phyloP scores from a whole-genome alignment of 768 basidiomycete species.

The Terana coerulea region DNA sequence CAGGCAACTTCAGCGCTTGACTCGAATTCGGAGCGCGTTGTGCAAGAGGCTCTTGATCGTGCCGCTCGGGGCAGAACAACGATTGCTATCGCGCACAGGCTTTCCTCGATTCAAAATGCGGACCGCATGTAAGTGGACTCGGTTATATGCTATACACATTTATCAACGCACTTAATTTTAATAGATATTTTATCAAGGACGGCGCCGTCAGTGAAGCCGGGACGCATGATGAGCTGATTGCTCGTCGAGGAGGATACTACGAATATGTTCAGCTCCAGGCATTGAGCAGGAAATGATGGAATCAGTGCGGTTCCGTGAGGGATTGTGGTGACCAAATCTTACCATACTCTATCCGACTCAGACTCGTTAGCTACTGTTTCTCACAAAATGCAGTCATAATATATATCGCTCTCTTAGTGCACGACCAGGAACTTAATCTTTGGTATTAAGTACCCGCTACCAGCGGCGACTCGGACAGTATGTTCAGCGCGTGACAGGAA shows the following conservation, averaged over 20 bases:
- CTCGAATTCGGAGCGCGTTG: slow-evolving; percentile 66
- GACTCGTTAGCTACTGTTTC: too few species aligned
- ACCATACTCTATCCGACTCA: too few species aligned
- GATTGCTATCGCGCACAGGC: slow-evolving; percentile 90
- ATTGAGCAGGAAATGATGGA: slow-evolving; percentile 24
- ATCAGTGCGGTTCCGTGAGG: too few species aligned
- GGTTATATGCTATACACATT: neutral
- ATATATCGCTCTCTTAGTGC: too few species aligned
- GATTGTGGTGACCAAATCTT: too few species aligned
- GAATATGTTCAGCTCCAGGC: slow-evolving; percentile 86
- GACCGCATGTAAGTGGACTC: slow-evolving; percentile 22
- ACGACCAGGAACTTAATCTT: too few species aligned
- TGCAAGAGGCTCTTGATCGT: slow-evolving; percentile 89
- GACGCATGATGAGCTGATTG: slow-evolving; percentile 79
- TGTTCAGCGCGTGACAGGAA: too few species aligned
- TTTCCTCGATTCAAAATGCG: slow-evolving; percentile 57
- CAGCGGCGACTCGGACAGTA: too few species aligned
- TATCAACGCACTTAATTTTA: too few species aligned
- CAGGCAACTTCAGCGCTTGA: slow-evolving; percentile 52
- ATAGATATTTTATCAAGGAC: slow-evolving; percentile 85
- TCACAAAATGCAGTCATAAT: too few species aligned
- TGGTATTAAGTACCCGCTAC: too few species aligned
- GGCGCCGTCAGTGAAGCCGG: slow-evolving; percentile 82
- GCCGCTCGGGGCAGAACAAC: slow-evolving; percentile 92
- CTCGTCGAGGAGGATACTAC: slow-evolving; percentile 65